Base-by-base conservation (phyloP, 1,139 yeast genomes). In the Scheffersomyces titani region DNA sequence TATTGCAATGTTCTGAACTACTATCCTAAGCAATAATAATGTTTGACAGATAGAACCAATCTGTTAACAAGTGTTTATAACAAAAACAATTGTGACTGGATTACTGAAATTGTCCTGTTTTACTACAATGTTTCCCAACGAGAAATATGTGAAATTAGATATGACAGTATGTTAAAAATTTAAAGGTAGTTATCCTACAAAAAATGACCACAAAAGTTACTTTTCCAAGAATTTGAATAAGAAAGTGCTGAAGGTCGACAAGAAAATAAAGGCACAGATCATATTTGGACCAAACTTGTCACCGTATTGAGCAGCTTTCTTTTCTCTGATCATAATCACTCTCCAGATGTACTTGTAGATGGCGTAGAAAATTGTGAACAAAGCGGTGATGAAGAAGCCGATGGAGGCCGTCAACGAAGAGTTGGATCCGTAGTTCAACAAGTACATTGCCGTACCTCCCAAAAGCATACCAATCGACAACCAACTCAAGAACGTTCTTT, bases 261-360 rank as follows among this genome's bases (percentile, higher is more conserved):
- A 75, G 7, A 90, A 88, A 63, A 94, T 78, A 55, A 89, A 89
- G 22, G 76, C 73, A 77, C 98, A 93, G 56, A 94, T 86, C 71
- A 87, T 80, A 61, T 89, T 88, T 20, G 98, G 98, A 1, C 99
- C 99, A 63, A 88, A 72, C 67, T 82, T 86, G 74, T 94, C 99
- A 64, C 91, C 97, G 68, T 94, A 94, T 61, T 90, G 84, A 40
- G 87, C 90, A 1, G 96, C 92, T 61, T 86, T 85, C 77, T 92
- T 91, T 62, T 85, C 83, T 69, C 99, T 86, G 64, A 94, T 92
- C 71, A 88, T 88, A 55, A 86, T 72, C 7, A 92, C 94, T 74
- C 99, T 85, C 87, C 90, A 89, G 52, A 92, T 75, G 73, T 92
- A 94, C 66, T 85, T 83, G 64, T 80, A 83, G 19, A 90, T 82